Conservation (phyloP, 2,329 filamentous ascomycete species). For the Beauveria varroae region DNA sequence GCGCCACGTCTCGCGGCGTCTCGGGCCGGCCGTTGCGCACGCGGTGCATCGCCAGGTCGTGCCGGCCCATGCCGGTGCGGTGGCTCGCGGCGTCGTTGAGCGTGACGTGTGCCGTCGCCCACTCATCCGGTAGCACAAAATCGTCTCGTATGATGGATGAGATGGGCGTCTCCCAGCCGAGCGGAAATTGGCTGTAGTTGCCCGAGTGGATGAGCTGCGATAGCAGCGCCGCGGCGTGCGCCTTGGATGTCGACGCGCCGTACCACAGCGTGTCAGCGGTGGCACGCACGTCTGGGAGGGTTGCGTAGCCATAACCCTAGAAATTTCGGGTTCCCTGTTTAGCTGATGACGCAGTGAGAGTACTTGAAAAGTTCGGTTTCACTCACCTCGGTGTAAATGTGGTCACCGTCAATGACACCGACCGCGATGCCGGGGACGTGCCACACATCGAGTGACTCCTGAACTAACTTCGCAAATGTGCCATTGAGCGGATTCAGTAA, state of each 20-base stretch:
- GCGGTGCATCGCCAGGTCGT: slow-evolving; percentile 24
- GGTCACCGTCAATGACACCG: slow-evolving; percentile 37
- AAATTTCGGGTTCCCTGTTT: not conserved
- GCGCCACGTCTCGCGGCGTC: slow-evolving; percentile 19
- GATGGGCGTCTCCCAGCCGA: slow-evolving; percentile 41
- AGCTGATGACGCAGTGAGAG: not conserved
- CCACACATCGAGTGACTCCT: slow-evolving; percentile 24
- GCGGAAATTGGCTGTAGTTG: slow-evolving; percentile 16
- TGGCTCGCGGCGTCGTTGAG: slow-evolving; percentile 48
- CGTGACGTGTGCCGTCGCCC: slow-evolving; percentile 40
- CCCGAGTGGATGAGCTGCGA: slow-evolving; percentile 43
- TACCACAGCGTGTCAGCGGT: slow-evolving; percentile 45
- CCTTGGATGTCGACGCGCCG: slow-evolving; percentile 49
- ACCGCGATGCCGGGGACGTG: slow-evolving; percentile 43
- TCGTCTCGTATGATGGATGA: slow-evolving; percentile 41
- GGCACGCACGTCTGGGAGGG: slow-evolving; percentile 30
- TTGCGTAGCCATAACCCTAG: slow-evolving; percentile 24
- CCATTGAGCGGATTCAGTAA: slow-evolving; percentile 13
- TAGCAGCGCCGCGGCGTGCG: slow-evolving; percentile 42
- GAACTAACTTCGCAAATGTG: slow-evolving; percentile 9
- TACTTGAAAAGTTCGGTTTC: too few relatives aligned
- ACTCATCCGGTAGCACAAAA: slow-evolving; percentile 40
- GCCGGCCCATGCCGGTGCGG: slow-evolving; percentile 40
- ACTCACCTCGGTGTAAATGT: slow-evolving; percentile 32
- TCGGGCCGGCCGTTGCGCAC: slow-evolving; percentile 20